A percentile compares a stretch with the other conserved stretches of the same genome.
Conservation (phyloP, 1,284 basidiomycete species). For the Wallemia ichthyophaga region DNA sequence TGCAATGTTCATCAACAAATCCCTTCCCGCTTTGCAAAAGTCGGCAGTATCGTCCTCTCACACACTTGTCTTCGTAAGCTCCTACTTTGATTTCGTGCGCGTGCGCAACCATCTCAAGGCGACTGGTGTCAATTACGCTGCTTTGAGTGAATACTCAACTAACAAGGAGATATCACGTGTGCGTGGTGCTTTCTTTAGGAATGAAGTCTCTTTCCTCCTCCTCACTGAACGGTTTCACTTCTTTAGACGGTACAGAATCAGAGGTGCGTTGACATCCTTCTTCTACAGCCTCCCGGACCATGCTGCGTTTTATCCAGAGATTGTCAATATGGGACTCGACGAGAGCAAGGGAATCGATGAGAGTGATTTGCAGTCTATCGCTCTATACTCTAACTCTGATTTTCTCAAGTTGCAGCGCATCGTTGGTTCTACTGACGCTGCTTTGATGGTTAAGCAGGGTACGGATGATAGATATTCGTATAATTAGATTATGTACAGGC, state of each 20-base stretch:
- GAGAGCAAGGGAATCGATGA: conserved; percentile 15
- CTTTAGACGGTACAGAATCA: conserved; percentile 58
- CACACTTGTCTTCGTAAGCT: conserved; percentile 66
- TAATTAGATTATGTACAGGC: not conserved
- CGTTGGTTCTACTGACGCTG: conserved; percentile 20
- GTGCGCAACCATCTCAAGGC: conserved; percentile 59
- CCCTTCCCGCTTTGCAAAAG: conserved; percentile 49
- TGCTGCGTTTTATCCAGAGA: conserved; percentile 65
- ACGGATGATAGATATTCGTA: conserved; percentile 11
- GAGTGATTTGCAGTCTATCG: conserved; percentile 33
- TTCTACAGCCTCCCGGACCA: conserved; percentile 83
- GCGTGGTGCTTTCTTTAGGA: conserved; percentile 68
- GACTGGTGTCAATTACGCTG: conserved; percentile 35
- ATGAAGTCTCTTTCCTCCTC: conserved; percentile 57
- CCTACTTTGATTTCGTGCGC: conserved; percentile 87
- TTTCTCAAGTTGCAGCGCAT: conserved; percentile 58
- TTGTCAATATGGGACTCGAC: conserved; percentile 60
- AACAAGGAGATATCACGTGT: conserved; percentile 80
- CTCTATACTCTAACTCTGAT: conserved; percentile 67
- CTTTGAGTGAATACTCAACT: conserved; percentile 83
- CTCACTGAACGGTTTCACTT: conserved; percentile 95
- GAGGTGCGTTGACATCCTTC: conserved; percentile 67
- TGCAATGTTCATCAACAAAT: conserved; percentile 56
- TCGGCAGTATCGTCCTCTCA: conserved; percentile 72
- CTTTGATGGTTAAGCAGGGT: conserved; percentile 16